Evolutionary conservation across 2,329 filamentous ascomycete species (phyloP).

Genomic region (Clonostachys chloroleuca): DNA sequence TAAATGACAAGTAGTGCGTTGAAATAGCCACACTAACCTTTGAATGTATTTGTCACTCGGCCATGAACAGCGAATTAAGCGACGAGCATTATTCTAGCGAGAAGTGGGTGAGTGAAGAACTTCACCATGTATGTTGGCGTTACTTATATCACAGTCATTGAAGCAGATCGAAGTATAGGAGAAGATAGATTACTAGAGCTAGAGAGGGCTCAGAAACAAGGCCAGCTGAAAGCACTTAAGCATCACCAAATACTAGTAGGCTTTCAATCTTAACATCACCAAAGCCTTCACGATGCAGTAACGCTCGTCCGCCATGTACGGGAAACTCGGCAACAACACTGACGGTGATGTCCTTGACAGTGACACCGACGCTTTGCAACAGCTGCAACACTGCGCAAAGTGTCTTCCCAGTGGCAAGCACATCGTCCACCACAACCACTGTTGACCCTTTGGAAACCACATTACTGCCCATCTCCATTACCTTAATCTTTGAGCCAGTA

Average conservation of each 20-base stretch:
- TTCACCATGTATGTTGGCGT: too few species aligned
- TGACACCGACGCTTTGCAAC: constrained; percentile 34
- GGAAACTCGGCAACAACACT: constrained; percentile 56
- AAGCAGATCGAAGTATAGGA: too few species aligned
- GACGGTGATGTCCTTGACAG: constrained; percentile 33
- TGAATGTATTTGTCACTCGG: too few species aligned
- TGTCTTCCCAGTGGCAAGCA: constrained; percentile 51
- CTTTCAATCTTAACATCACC: constrained; percentile 43
- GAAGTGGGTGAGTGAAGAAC: too few species aligned
- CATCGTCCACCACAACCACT: constrained; percentile 57
- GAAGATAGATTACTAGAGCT: too few species aligned
- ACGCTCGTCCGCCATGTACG: constrained; percentile 41
- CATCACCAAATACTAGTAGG: constrained; percentile 36
- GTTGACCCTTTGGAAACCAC: constrained; percentile 27
- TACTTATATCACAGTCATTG: too few species aligned
- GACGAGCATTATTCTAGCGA: too few species aligned
- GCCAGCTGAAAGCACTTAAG: too few species aligned
- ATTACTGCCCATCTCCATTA: constrained; percentile 44
- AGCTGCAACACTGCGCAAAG: constrained; percentile 47
- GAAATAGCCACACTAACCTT: too few species aligned
- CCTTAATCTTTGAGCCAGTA: constrained; percentile 12
- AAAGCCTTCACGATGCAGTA: constrained; percentile 42
- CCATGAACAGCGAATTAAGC: too few species aligned
- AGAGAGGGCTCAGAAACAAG: too few species aligned
- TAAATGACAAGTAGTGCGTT: too few species aligned